phyloP scores from a whole-genome alignment of 495 filamentous ascomycete species.

The Pyrenopolyporus hunteri region DNA sequence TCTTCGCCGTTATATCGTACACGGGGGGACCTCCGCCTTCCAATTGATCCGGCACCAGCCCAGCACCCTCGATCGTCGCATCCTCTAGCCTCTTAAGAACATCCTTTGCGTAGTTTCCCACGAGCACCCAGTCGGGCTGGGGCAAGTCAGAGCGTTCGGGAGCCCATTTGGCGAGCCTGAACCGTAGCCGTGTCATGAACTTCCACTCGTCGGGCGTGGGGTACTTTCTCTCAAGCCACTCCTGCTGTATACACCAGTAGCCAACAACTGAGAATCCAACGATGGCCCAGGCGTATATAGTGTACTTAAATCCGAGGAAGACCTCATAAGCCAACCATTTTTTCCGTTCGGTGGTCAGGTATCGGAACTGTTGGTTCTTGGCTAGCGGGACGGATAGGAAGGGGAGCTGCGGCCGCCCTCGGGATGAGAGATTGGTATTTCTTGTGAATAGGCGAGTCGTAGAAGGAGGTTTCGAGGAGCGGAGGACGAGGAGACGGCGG shows the following conservation, averaged over 20 bases:
- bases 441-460: constrained; percentile 24
- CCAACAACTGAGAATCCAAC: constrained; percentile 58
- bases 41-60: constrained; percentile 52
- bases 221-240: constrained; percentile 73
- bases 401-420: constrained; percentile 73
- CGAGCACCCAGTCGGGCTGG: constrained; percentile 65
- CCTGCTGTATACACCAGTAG: constrained; percentile 66
- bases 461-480: constrained; percentile 19
- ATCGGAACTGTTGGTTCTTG: constrained; percentile 65
- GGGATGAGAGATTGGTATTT: constrained; percentile 38
- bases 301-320: constrained; percentile 65
- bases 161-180: constrained; percentile 63
- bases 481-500: constrained; percentile 33
- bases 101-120: constrained; percentile 59
- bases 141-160: constrained; percentile 59
- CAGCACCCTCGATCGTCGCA: constrained; percentile 67
- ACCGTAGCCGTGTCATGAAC: constrained; percentile 63
- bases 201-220: constrained; percentile 79
- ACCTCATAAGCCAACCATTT: constrained; percentile 69
- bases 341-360: constrained; percentile 78
- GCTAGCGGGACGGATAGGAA: constrained; percentile 68
- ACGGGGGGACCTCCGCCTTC: constrained; percentile 32
- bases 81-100: constrained; percentile 69
- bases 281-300: constrained; percentile 60
- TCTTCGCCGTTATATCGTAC: constrained; percentile 73